These are phyloP conservation scores for Chlorella ohadii DNA, from an alignment of 139 green algal genomes.

Conservation along the genomic window DNA sequence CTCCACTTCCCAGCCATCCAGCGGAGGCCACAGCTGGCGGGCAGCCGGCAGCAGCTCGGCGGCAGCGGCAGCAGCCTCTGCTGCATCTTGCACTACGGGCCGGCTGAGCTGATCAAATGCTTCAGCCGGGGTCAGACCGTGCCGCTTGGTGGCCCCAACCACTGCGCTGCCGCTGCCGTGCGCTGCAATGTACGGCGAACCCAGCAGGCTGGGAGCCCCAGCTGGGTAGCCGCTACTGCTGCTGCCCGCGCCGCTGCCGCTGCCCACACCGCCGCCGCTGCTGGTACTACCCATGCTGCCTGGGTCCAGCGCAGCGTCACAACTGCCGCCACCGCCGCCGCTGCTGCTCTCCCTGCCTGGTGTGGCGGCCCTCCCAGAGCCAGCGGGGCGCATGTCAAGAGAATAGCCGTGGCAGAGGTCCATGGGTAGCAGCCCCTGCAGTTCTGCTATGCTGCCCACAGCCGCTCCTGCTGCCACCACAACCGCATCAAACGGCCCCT, in stretches of 20 bases:
- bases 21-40: slow-evolving; percentile 56
- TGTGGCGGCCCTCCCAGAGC: too few species aligned
- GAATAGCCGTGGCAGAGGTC: slow-evolving; percentile 73
- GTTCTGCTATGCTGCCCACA: slow-evolving; percentile 58
- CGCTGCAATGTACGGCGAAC: slow-evolving; percentile 76
- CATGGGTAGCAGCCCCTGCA: slow-evolving; percentile 50
- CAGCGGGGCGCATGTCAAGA: slow-evolving; percentile 52
- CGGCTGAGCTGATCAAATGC: slow-evolving; percentile 49
- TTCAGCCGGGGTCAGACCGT: slow-evolving; percentile 55
- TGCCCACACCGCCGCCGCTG: neutral
- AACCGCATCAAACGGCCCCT: slow-evolving; percentile 55
- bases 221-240: slow-evolving; percentile 35
- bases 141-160: slow-evolving; percentile 76
- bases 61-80: slow-evolving; percentile 3
- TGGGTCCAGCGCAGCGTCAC: too few species aligned
- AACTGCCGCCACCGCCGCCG: neutral
- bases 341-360: neutral
- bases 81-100: neutral
- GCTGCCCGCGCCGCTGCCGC: neutral
- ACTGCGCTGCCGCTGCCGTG: slow-evolving; percentile 54
- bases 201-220: slow-evolving; percentile 75
- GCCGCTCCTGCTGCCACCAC: slow-evolving; percentile 78
- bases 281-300: neutral
- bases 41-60: slow-evolving; percentile 47
- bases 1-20: slow-evolving; percentile 52